Percentiles rank a stretch among this genome's conserved stretches.
Conservation (phyloP, 768 basidiomycete species). For the Boletus barrowsii region DNA sequence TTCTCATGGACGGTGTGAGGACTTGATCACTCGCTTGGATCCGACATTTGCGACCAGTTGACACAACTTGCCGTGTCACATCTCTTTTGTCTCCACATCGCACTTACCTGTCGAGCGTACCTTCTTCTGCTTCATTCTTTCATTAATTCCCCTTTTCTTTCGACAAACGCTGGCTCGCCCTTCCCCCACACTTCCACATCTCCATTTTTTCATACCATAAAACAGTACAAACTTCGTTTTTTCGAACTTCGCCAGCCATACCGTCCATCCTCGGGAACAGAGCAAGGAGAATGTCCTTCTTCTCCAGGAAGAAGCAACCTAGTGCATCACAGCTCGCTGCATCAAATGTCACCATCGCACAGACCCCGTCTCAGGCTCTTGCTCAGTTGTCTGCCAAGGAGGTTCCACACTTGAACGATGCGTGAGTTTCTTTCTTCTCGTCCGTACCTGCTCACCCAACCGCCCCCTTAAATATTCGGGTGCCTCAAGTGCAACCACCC, state of each 20-base stretch:
- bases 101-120: conserved; percentile 7
- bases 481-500: conserved; percentile 9
- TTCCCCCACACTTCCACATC: conserved; percentile 2
- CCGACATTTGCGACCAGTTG: neutral
- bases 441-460: conserved; percentile 1
- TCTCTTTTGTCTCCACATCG: conserved; percentile 18
- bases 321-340: conserved; percentile 42
- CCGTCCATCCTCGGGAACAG: conserved; percentile 61
- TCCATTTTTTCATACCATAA: conserved; percentile 10
- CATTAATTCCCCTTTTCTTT: conserved; percentile 8
- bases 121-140: conserved; percentile 5
- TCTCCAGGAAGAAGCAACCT: conserved; percentile 81
- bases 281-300: conserved; percentile 88
- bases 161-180: conserved; percentile 25
- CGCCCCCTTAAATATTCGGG: neutral
- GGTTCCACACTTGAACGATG: conserved; percentile 27
- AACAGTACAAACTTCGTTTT: conserved; percentile 12
- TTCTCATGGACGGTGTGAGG: neutral
- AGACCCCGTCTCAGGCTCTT: conserved; percentile 66
- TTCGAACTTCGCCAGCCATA: conserved; percentile 47
- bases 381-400: conserved; percentile 49
- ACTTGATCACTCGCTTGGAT: neutral
- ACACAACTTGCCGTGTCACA: conserved; percentile 14
- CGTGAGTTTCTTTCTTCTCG: conserved; percentile 31
- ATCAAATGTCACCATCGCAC: conserved; percentile 52